These are phyloP conservation scores for Escallonia rubra DNA, from an alignment of 129 eudicot genomes.

Conservation along the genomic window DNA sequence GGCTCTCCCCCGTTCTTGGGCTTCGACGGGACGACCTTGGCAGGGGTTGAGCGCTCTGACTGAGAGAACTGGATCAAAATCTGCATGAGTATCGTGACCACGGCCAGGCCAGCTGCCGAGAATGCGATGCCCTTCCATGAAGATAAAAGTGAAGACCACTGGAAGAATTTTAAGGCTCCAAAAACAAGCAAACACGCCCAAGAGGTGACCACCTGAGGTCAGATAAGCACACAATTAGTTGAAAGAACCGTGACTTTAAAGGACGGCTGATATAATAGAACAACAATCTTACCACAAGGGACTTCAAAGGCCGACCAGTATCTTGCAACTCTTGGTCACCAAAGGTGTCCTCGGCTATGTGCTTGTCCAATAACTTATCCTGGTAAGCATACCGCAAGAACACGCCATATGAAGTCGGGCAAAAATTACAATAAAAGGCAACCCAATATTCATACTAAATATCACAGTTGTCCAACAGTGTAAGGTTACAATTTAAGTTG, in stretches of 20 bases:
- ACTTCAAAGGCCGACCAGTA: conserved; percentile 61
- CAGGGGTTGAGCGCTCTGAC: conserved; percentile 74
- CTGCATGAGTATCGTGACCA: conserved; percentile 69
- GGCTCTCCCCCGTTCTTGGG: conserved; percentile 24
- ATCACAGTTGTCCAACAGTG: too few relatives aligned
- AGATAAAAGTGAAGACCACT: conserved; percentile 61
- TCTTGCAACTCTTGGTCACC: conserved; percentile 46
- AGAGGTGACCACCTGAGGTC: conserved; percentile 57
- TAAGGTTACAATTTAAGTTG: too few relatives aligned
- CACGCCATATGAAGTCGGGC: too few relatives aligned
- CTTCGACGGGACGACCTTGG: conserved; percentile 51
- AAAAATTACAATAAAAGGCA: too few relatives aligned
- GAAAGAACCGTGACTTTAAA: not conserved
- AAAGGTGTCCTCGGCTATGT: conserved; percentile 53
- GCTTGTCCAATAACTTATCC: conserved; percentile 81
- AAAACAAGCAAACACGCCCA: conserved; percentile 55
- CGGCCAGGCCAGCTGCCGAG: conserved; percentile 38
- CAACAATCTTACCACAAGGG: conserved; percentile 60
- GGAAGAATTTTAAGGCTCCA: conserved; percentile 53
- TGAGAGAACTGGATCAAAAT: conserved; percentile 74
- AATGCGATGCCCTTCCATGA: conserved; percentile 78
- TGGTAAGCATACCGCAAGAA: conserved; percentile 13
- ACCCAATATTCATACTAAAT: too few relatives aligned
- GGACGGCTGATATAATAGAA: not conserved
- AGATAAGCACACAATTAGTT: not conserved